Evolutionary conservation across 2,329 filamentous ascomycete genomes (phyloP).

Genomic region (Dactylellina sp.): DNA sequence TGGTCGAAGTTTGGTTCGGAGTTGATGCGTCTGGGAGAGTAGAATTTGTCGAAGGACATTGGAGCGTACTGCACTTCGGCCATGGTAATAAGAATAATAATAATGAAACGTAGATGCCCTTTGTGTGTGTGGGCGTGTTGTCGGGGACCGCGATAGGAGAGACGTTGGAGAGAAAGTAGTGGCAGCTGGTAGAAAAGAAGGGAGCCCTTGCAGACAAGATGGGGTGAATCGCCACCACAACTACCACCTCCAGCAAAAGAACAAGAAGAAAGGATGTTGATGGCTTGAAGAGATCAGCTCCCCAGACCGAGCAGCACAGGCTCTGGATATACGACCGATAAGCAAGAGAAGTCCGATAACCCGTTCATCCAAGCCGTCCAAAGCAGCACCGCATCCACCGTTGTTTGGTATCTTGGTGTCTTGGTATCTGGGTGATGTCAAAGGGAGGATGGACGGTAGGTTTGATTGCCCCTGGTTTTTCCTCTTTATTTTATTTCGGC

Average conservation of each 20-base stretch:
- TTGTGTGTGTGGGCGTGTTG: slow-evolving; percentile 2
- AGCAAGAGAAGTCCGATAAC: not conserved
- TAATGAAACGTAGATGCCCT: not conserved
- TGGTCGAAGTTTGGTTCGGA: slow-evolving; percentile 55
- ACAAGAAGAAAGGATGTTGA: too few species aligned
- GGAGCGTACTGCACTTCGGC: slow-evolving; percentile 55
- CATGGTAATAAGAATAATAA: slow-evolving; percentile 26
- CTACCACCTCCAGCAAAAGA: too few species aligned
- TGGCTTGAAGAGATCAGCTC: slow-evolving; percentile 20
- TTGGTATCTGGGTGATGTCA: too few species aligned
- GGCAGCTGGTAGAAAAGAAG: not conserved
- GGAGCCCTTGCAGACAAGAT: too few species aligned
- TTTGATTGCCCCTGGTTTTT: slow-evolving; percentile 19
- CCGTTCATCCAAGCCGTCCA: slow-evolving; percentile 20
- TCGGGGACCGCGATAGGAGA: slow-evolving; percentile 8
- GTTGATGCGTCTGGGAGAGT: slow-evolving; percentile 46
- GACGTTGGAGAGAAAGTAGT: slow-evolving; percentile 2
- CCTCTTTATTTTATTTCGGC: too few species aligned
- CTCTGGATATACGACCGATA: slow-evolving; percentile 27
- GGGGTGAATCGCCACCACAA: too few species aligned
- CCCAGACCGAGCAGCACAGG: slow-evolving; percentile 8
- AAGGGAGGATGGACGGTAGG: too few species aligned
- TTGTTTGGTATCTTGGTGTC: not conserved
- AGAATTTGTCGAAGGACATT: slow-evolving; percentile 56
- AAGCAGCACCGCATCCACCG: slow-evolving; percentile 13